phyloP scores from a whole-genome alignment of 768 basidiomycete species.

The Mycena belliarum region DNA sequence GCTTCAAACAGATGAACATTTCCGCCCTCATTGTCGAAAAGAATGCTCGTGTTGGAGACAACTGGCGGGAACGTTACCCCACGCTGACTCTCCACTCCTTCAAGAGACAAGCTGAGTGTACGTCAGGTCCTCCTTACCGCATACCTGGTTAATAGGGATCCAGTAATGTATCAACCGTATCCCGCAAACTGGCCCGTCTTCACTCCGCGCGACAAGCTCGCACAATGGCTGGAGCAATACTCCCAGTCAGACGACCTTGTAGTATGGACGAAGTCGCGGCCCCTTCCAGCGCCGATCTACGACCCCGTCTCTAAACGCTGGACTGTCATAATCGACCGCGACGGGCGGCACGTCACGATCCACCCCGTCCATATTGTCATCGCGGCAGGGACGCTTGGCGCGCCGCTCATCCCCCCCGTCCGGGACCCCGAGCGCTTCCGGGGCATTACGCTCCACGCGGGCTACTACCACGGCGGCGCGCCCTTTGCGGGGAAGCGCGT shows the following conservation, averaged over 20 bases:
- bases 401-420: constrained; percentile 32
- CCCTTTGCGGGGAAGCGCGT: constrained; percentile 34
- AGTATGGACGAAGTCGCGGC: constrained; percentile 40
- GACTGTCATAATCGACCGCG: constrained; percentile 32
- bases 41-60: constrained; percentile 37
- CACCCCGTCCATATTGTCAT: constrained; percentile 40
- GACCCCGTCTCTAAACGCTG: constrained; percentile 31
- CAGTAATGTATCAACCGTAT: constrained; percentile 41
- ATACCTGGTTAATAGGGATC: neutral
- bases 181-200: constrained; percentile 42
- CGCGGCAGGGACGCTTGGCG: constrained; percentile 39
- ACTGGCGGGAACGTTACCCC: constrained; percentile 44
- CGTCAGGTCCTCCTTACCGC: neutral
- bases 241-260: constrained; percentile 39
- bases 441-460: constrained; percentile 36
- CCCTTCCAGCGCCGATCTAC: constrained; percentile 34
- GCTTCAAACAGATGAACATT: constrained; percentile 43
- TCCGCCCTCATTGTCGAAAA: constrained; percentile 39
- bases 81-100: constrained; percentile 43
- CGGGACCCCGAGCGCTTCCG: constrained; percentile 27
- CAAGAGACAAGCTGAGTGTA: constrained; percentile 23
- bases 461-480: constrained; percentile 28
- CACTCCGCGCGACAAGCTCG: constrained; percentile 43
- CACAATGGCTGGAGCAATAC: constrained; percentile 47
- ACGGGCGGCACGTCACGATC: constrained; percentile 31